Evolutionary conservation across 257 asterid species (phyloP).

Genomic region (Ophiorrhiza pumila): DNA sequence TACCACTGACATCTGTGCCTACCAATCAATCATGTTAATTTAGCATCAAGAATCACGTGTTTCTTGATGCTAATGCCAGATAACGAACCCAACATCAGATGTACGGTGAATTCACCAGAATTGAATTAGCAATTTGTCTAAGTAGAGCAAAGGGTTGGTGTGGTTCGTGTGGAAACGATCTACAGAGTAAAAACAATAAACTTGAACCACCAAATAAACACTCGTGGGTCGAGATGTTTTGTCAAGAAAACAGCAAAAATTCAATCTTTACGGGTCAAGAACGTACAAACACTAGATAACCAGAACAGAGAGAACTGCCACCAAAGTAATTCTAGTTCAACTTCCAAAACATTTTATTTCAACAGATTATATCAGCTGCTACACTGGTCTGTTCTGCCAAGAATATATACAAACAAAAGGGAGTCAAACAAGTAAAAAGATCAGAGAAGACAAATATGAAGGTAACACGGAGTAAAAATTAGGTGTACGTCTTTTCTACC

Average conservation of each 20-base stretch:
- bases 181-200: background rate
- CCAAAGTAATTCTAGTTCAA: background rate
- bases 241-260: background rate
- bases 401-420: background rate
- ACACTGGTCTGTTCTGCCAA: too few species aligned
- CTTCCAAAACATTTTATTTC: background rate
- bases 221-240: background rate
- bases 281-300: background rate
- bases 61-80: background rate
- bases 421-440: background rate
- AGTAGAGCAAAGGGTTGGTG: background rate
- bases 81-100: background rate
- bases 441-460: background rate
- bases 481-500: background rate
- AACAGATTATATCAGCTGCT: background rate
- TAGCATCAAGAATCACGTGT: slow-evolving; percentile 17
- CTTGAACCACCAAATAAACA: background rate
- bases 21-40: slow-evolving; percentile 24
- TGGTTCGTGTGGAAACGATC: background rate
- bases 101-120: background rate
- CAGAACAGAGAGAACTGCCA: background rate
- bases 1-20: slow-evolving; percentile 83
- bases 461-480: background rate
- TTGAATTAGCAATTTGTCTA: background rate
- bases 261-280: background rate